These are phyloP conservation scores for Onygenales sp. DNA, from an alignment of 2,329 filamentous ascomycete genomes.

Conservation along the genomic window DNA sequence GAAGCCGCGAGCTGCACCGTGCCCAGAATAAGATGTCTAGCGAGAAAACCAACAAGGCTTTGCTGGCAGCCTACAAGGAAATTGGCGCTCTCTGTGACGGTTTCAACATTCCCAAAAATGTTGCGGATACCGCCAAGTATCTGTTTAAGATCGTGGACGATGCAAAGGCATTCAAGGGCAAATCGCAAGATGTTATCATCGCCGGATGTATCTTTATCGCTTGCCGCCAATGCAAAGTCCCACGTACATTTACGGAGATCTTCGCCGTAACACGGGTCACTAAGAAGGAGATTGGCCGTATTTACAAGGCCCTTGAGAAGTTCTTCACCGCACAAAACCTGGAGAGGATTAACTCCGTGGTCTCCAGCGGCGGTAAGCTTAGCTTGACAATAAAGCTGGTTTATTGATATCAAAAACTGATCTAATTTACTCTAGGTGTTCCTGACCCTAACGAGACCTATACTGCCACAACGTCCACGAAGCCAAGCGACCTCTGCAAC, in stretches of 20 bases:
- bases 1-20: slow-evolving; percentile 66
- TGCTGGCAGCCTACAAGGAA: slow-evolving; percentile 76
- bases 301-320: slow-evolving; percentile 86
- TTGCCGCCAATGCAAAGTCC: slow-evolving; percentile 78
- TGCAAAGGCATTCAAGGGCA: slow-evolving; percentile 87
- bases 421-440: slow-evolving; percentile 18
- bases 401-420: not conserved
- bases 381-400: not conserved
- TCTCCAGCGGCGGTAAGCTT: slow-evolving; percentile 46
- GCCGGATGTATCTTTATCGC: slow-evolving; percentile 97
- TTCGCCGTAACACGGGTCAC: slow-evolving; percentile 85
- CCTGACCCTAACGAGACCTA: slow-evolving; percentile 49
- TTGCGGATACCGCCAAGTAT: slow-evolving; percentile 84
- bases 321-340: slow-evolving; percentile 70
- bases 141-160: slow-evolving; percentile 94
- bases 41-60: slow-evolving; percentile 73
- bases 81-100: slow-evolving; percentile 82
- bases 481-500: slow-evolving; percentile 72
- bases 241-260: slow-evolving; percentile 89
- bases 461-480: slow-evolving; percentile 65
- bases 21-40: slow-evolving; percentile 72
- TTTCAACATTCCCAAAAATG: slow-evolving; percentile 68
- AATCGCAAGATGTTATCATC: slow-evolving; percentile 86
- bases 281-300: slow-evolving; percentile 94
- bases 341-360: slow-evolving; percentile 42